Conservation (phyloP, 192 early-diverging fungal genomes). For the Backusella parvicylindrica region DNA sequence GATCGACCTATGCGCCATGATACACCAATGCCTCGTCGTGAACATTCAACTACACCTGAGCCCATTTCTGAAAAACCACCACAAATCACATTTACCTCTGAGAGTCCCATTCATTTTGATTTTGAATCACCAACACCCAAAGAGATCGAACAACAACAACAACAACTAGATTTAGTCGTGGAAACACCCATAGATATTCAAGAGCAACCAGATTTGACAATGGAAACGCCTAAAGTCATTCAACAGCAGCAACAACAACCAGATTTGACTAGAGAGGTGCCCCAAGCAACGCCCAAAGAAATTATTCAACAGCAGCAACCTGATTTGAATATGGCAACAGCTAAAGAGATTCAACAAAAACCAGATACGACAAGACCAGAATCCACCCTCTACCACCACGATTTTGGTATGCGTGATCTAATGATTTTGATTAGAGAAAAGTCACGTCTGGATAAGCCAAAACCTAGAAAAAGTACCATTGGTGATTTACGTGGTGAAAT, state of each 20-base stretch:
- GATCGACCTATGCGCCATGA: not conserved
- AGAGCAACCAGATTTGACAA: not conserved
- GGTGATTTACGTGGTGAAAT: slow-evolving; percentile 1
- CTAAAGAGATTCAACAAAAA: not conserved
- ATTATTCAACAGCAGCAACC: not conserved
- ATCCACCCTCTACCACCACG: slow-evolving; percentile 31
- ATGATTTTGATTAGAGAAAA: slow-evolving; percentile 37
- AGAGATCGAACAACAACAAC: not conserved
- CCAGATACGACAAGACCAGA: not conserved
- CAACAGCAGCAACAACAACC: no score
- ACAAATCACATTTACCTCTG: not conserved
- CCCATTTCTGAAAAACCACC: not conserved
- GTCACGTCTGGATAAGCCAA: not conserved
- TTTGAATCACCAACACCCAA: not conserved
- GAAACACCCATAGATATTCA: not conserved
- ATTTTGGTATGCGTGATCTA: slow-evolving; percentile 46
- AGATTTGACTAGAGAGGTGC: no score
- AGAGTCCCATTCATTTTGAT: not conserved
- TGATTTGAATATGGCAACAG: not conserved
- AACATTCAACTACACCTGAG: not conserved
- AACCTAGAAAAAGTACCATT: not conserved
- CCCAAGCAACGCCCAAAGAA: not conserved
- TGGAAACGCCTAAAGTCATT: not conserved
- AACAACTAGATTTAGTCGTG: not conserved
- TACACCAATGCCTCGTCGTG: slow-evolving; percentile 14